Evolutionary conservation across 2,329 filamentous ascomycete species (phyloP).

Genomic region (Fusarium tuaranense): DNA sequence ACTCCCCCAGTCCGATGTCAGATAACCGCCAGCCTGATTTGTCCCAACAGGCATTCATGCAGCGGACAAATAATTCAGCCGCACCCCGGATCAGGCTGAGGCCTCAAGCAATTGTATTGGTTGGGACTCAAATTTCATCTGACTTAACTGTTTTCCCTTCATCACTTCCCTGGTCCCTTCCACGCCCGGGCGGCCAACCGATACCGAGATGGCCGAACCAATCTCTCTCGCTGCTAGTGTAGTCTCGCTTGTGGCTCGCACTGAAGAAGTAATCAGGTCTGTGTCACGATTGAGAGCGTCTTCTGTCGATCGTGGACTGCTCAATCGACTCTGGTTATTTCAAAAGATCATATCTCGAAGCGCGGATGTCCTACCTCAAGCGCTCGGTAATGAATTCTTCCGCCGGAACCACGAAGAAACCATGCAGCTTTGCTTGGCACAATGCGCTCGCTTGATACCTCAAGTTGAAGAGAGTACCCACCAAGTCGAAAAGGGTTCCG

Average conservation of each 20-base stretch:
- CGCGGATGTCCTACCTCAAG: background rate
- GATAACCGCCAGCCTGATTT: background rate
- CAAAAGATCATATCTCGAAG: background rate
- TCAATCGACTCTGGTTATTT: background rate
- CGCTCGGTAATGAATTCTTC: background rate
- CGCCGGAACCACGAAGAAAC: background rate
- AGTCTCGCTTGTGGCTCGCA: background rate
- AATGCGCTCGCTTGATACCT: background rate
- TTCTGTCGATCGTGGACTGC: background rate
- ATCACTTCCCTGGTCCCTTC: background rate
- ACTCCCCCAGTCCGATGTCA: too few relatives aligned
- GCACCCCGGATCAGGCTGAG: background rate
- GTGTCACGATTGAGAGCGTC: background rate
- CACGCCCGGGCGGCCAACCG: background rate
- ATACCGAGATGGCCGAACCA: background rate
- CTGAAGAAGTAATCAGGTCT: background rate
- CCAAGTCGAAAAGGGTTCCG: background rate
- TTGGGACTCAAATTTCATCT: background rate
- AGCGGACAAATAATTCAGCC: background rate
- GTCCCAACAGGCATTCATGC: background rate
- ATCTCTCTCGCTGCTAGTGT: background rate
- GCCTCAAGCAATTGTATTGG: background rate
- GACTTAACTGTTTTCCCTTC: background rate
- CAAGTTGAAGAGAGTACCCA: background rate
- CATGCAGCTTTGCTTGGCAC: background rate